Base-by-base conservation (phyloP, 2,329 filamentous ascomycete genomes). In the Geosmithia flava region DNA sequence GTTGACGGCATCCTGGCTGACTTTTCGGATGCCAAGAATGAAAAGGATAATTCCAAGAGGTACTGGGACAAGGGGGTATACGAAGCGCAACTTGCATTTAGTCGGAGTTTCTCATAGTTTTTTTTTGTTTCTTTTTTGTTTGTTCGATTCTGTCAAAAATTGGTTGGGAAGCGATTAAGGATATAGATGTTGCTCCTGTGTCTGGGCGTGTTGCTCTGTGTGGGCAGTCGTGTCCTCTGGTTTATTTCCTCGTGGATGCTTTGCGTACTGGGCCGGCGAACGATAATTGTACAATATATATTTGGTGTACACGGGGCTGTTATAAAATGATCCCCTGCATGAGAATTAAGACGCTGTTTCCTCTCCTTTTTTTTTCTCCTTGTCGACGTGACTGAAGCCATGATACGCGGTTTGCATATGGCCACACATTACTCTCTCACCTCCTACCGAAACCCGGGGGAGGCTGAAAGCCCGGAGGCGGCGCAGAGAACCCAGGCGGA, bases 1-100 rank as follows among this genome's bases (percentile, higher is more conserved):
- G 84, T 85, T 1, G 81, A 86, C 54, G 84, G 83, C 20, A 83
- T 93, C 76, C 71, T 91, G 45, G 82, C 82, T 1, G 80, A 87
- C 56, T 87, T 82, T 20, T 76, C 84, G 53, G 85, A 72, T 51
- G 68, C 70, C 10, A 57, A 56, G 44, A 54, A 56, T 45, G 65
- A 71, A 48, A 65, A 63, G 55, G 62, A 68, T 39, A 64, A 65
- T 54, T 70, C 67, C 33, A 67, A 65, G 42, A 61, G 56, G 48
- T 48, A 30, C 27, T 44, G 39, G 19, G 47, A 44, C 8, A 43
- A 44, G 47, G 49, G 46, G 13, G n/a, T 43, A 23, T 10, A 45
- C 23, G 67, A 69, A 50, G 68, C 69, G 27, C 65, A 60, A 50
- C 62, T 66, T 50, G 69, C 69, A 54, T 70, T 70, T 59, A 53